These are phyloP conservation scores for Filosporella fistucella DNA, from an alignment of 495 filamentous ascomycete genomes.

Conservation along the genomic window DNA sequence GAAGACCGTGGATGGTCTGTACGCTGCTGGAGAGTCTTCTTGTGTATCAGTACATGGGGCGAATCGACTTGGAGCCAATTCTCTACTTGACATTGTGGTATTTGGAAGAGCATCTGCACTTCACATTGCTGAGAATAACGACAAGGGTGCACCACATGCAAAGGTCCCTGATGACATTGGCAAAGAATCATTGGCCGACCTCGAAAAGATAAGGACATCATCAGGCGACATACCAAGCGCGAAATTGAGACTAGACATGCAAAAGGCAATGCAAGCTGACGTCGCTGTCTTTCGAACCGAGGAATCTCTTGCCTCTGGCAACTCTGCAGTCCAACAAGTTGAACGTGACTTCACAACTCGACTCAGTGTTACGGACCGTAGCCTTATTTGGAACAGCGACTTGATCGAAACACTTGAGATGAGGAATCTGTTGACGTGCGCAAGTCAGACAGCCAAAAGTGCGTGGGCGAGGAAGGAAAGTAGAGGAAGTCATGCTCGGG, in stretches of 20 bases:
- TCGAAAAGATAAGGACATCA: constrained; percentile 80
- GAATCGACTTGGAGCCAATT: constrained; percentile 96
- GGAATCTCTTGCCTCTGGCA: constrained; percentile 76
- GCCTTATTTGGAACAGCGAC: constrained; percentile 99
- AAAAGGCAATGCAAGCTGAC: constrained; percentile 96
- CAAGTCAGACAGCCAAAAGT: constrained; percentile 81
- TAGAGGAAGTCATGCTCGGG: constrained; percentile 88
- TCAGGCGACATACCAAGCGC: constrained; percentile 79
- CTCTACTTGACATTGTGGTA: constrained; percentile 92
- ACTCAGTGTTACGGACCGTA: constrained; percentile 93
- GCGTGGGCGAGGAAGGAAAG: constrained; percentile 91
- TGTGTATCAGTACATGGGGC: constrained; percentile 97
- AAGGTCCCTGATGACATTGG: constrained; percentile 63
- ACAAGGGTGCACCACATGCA: constrained; percentile 70
- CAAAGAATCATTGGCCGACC: constrained; percentile 76
- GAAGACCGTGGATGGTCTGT: constrained; percentile 91
- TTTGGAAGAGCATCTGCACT: constrained; percentile 96
- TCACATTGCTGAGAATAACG: constrained; percentile 87
- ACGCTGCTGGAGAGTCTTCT: constrained; percentile 94
- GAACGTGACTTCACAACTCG: constrained; percentile 73
- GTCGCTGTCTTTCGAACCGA: constrained; percentile 97
- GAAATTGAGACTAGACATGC: constrained; percentile 87
- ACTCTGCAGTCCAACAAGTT: constrained; percentile 71
- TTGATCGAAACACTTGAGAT: constrained; percentile 93
- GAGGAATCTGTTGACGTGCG: constrained; percentile 90